Percentiles rank a stretch among this genome's conserved stretches.
Conservation (phyloP, 371 early-diverging fungal genomes). For the Apophysomyces sp. region DNA sequence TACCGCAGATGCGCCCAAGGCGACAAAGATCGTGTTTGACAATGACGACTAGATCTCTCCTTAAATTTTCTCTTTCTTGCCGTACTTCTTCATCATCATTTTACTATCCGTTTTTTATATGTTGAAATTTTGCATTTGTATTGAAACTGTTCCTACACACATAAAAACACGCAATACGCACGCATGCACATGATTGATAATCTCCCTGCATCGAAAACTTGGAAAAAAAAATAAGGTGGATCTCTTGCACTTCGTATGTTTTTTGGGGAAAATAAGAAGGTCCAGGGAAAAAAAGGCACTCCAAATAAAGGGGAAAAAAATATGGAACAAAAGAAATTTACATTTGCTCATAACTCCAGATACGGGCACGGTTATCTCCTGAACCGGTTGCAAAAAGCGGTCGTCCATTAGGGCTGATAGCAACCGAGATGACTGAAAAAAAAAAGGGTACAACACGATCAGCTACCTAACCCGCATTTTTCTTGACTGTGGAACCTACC, state of each 20-base stretch:
- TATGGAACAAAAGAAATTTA: neutral
- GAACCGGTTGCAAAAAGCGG: constrained; percentile 94
- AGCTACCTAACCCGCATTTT: neutral
- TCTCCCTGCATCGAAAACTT: neutral
- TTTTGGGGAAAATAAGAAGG: neutral
- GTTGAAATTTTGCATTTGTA: neutral
- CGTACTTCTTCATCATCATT: constrained; percentile 2
- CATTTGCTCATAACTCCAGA: constrained; percentile 78
- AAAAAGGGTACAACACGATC: neutral
- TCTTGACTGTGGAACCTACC: constrained; percentile 41
- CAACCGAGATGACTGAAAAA: constrained; percentile 86
- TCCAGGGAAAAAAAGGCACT: too few relatives aligned
- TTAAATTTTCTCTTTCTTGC: constrained; percentile 7
- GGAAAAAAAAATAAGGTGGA: neutral
- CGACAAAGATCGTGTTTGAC: constrained; percentile 89
- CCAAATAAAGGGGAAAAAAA: neutral
- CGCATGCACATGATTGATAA: neutral
- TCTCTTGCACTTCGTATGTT: neutral
- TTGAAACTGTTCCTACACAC: neutral
- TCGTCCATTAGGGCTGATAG: constrained; percentile 74
- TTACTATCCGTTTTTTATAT: neutral
- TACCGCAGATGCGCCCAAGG: constrained; percentile 78
- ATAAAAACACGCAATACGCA: neutral
- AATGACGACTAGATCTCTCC: constrained; percentile 21
- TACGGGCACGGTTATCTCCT: constrained; percentile 91